phyloP scores from a whole-genome alignment of 2,329 filamentous ascomycete genomes.

The Fusarium virguliforme region DNA sequence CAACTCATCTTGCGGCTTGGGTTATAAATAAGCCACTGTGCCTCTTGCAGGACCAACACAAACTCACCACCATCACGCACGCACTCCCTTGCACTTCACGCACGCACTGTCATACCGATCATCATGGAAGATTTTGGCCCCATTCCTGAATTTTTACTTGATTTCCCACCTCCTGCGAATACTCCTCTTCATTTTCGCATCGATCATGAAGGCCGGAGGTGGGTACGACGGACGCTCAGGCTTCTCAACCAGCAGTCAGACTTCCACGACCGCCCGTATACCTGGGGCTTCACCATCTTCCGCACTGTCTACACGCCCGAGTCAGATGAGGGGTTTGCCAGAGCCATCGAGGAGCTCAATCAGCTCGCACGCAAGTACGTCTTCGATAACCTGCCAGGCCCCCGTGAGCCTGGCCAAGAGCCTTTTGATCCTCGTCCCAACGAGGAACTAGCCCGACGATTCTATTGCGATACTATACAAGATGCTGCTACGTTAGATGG shows the following conservation, averaged over 20 bases:
- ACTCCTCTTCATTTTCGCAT: neutral
- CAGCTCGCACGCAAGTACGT: neutral
- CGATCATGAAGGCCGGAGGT: neutral
- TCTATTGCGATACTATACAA: neutral
- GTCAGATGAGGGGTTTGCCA: neutral
- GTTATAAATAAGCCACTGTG: neutral
- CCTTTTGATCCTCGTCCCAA: neutral
- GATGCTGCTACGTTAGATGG: neutral
- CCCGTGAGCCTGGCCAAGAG: neutral
- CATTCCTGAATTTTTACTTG: neutral
- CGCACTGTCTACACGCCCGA: neutral
- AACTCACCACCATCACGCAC: neutral
- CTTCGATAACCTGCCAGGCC: neutral
- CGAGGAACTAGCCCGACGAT: neutral
- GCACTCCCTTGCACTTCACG: neutral
- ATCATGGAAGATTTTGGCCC: neutral
- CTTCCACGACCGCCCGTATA: neutral
- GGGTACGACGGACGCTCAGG: neutral
- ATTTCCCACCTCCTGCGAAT: neutral
- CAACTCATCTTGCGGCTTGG: neutral
- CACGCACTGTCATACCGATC: neutral
- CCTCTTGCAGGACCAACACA: neutral
- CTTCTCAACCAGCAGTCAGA: neutral
- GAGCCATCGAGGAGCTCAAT: neutral
- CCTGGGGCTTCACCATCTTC: slow-evolving; percentile 1